A percentile compares a stretch with the other conserved stretches of the same genome.
Conservation (phyloP, 2,329 filamentous ascomycete species). For the Pseudogymnoascus sp. region DNA sequence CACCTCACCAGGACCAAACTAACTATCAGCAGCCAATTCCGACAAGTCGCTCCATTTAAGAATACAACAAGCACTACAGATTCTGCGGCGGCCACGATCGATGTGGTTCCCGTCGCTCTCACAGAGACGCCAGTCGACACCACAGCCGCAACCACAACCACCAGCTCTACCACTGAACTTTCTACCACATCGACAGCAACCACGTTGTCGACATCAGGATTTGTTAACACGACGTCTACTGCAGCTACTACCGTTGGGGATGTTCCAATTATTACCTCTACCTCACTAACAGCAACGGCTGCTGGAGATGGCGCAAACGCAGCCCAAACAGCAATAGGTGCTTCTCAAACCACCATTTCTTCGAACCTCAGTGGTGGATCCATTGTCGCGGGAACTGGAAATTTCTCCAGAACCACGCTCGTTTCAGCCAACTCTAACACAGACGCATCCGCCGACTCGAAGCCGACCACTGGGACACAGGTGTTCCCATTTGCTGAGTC, state of each 20-base stretch:
- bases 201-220: not conserved
- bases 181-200: not conserved
- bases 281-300: conserved; percentile 10
- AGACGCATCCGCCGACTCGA: not conserved
- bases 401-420: not conserved
- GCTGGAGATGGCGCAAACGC: not conserved
- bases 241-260: not conserved
- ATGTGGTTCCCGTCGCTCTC: not conserved
- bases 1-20: not conserved
- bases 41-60: not conserved
- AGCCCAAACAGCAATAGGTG: not conserved
- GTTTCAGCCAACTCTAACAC: not conserved
- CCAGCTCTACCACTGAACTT: not conserved
- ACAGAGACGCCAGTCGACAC: not conserved
- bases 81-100: not conserved
- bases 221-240: not conserved
- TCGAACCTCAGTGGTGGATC: not conserved
- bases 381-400: not conserved
- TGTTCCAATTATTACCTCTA: conserved; percentile 1
- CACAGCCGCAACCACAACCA: not conserved
- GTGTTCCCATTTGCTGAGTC: not conserved
- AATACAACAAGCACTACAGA: not conserved
- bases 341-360: not conserved
- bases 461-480: not conserved
- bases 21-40: conserved; percentile 9